phyloP scores from a whole-genome alignment of 495 filamentous ascomycete genomes.

The Aspergillus heteromorphus region DNA sequence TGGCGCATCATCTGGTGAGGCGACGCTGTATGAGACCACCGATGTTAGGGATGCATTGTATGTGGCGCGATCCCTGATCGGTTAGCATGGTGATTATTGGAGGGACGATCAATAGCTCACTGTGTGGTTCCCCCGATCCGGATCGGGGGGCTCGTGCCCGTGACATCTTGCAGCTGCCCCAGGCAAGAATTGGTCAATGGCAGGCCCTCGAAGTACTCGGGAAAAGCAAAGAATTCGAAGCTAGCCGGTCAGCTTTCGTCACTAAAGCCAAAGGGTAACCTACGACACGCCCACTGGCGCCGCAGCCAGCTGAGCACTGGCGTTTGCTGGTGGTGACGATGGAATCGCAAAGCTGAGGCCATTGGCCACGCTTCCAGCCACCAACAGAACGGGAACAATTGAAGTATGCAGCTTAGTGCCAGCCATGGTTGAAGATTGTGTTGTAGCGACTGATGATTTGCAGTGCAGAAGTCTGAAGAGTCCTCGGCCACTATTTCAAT shows the following conservation, averaged over 20 bases:
- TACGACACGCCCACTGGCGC: conserved; percentile 52
- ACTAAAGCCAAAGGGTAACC: conserved; percentile 13
- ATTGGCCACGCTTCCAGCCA: neutral
- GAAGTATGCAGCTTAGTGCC: neutral
- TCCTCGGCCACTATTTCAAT: neutral
- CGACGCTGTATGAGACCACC: conserved; percentile 54
- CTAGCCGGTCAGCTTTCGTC: conserved; percentile 14
- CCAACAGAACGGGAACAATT: neutral
- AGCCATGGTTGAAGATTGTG: neutral
- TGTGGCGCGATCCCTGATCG: conserved; percentile 42
- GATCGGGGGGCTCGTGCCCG: conserved; percentile 52
- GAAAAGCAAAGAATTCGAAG: conserved; percentile 58
- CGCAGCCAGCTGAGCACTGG: conserved; percentile 4
- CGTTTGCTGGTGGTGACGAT: conserved; percentile 1
- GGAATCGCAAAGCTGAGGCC: conserved; percentile 7
- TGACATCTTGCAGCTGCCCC: conserved; percentile 48
- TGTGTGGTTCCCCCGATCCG: conserved; percentile 58
- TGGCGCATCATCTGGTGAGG: conserved; percentile 47
- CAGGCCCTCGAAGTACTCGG: conserved; percentile 52
- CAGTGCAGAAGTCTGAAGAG: neutral
- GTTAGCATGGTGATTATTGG: neutral
- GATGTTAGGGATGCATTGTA: conserved; percentile 46
- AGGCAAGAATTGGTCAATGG: conserved; percentile 50
- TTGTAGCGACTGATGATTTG: neutral
- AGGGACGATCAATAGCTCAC: conserved; percentile 7